Conservation (phyloP, 208 protist genomes). For the Wallacemonas sp. region DNA sequence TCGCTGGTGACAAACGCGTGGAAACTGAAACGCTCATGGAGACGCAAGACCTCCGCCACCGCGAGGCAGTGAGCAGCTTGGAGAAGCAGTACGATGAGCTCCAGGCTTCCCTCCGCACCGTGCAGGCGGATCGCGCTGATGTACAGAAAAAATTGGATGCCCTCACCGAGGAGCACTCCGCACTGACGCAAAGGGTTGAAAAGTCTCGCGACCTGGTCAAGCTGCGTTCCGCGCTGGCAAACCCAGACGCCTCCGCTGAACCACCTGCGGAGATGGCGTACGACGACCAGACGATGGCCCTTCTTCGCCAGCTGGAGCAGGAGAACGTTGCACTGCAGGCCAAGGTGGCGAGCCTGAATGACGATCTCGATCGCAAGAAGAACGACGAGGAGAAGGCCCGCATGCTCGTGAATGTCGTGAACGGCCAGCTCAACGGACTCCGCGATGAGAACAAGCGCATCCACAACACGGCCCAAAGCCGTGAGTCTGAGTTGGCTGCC, state of each 20-base stretch:
- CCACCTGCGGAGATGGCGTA: conserved; percentile 9
- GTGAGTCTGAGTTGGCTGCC: conserved; percentile 42
- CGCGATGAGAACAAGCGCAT: conserved; percentile 81
- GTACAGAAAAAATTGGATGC: conserved; percentile 15
- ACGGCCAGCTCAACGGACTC: conserved; percentile 79
- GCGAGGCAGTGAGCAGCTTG: conserved; percentile 33
- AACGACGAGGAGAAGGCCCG: conserved; percentile 85
- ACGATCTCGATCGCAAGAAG: conserved; percentile 54
- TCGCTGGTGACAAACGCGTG: conserved; percentile 30
- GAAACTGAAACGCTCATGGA: conserved; percentile 29
- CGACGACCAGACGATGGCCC: conserved; percentile 71
- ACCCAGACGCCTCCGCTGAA: background rate
- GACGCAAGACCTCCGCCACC: conserved; percentile 26
- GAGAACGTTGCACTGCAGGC: conserved; percentile 53
- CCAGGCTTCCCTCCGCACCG: conserved; percentile 14
- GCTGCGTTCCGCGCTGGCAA: conserved; percentile 20
- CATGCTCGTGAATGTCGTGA: conserved; percentile 79
- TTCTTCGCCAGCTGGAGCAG: conserved; percentile 82
- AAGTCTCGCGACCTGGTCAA: conserved; percentile 17
- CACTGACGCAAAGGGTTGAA: background rate
- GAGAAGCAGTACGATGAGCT: conserved; percentile 27
- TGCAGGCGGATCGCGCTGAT: conserved; percentile 12
- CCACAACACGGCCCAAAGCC: conserved; percentile 47
- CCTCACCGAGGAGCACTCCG: conserved; percentile 8
- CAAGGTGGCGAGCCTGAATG: conserved; percentile 49